phyloP scores from a whole-genome alignment of 306 rosid species.

The Myrica gale region DNA sequence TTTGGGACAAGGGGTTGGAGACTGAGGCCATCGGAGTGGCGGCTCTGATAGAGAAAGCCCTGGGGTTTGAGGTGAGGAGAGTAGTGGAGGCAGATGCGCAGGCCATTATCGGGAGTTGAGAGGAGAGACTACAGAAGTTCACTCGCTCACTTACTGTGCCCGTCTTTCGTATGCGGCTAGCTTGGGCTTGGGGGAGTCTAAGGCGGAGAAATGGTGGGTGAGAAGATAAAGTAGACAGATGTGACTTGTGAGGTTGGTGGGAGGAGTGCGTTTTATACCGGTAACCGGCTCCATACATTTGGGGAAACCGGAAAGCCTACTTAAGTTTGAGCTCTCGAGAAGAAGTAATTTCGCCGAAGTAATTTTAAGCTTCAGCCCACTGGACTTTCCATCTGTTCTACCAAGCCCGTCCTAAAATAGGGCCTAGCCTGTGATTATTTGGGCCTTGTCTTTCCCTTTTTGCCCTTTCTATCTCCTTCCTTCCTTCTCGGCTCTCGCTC shows the following conservation, averaged over 20 bases:
- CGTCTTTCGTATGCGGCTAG: not conserved
- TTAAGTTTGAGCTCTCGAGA: not conserved
- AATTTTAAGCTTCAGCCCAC: not conserved
- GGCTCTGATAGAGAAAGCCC: constrained; percentile 51
- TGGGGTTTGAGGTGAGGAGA: constrained; percentile 59
- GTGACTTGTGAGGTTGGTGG: not conserved
- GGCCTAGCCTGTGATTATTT: not conserved
- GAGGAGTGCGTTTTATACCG: not conserved
- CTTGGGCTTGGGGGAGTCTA: not conserved
- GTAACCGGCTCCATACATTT: constrained; percentile 20
- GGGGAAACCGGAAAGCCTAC: not conserved
- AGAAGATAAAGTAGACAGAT: not conserved
- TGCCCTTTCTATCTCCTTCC: not conserved
- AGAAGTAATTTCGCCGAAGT: not conserved
- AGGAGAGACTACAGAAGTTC: constrained; percentile 48
- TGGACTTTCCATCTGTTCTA: not conserved
- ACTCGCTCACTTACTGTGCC: not conserved
- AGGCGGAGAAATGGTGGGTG: constrained; percentile 11
- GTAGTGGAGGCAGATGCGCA: constrained; percentile 58
- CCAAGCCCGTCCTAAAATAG: not conserved
- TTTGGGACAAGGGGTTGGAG: constrained; percentile 38
- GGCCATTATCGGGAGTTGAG: constrained; percentile 41
- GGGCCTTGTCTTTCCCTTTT: not conserved
- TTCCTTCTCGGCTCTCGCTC: no score
- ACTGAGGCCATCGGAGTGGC: constrained; percentile 28